Base-by-base conservation (phyloP, 345 rosid species). In the Murraya paniculata region DNA sequence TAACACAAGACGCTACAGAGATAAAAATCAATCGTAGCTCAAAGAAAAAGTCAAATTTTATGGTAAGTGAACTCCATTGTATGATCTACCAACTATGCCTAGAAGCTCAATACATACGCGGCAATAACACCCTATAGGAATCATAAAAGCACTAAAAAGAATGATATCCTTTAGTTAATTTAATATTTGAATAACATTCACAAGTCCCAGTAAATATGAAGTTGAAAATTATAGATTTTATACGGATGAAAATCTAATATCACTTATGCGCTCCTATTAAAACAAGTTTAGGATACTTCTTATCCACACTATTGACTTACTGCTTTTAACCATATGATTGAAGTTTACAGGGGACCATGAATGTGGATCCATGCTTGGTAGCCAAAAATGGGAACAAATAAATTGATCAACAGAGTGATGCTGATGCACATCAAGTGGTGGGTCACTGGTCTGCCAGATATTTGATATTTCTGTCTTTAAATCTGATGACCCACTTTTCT, bases 331-430 rank as follows among this genome's bases (percentile, higher is more conserved):
- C 60, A 64, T 45, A 48, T 62, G 41, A 65, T 19, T 64, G 24
- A 65, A 22, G 50, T 30, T 53, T 38, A 61, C 7, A 9, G 73
- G 71, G 81, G 78, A 74, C 69, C 80, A 78, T 78, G 74, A 76
- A 62, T 21, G 64, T 58, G 73, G 60, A 81, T 84, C 78, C 84
- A 85, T 77, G 88, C 83, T 61, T 71, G 85, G 86, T 82, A 80
- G 67, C 80, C 33, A n/a, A 71, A 85, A 75, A 22, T 76, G 87
- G 85, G 76, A 80, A 77, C 90, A 85, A 27, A 36, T 77, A 64
- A 64, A 73, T 76, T 33, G 76, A 79, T 82, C 73, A 61, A 61
- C 16, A 45, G 5, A 13, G 18, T 45, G 18, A 45, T 45, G 50
- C 57, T 80, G 68, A 67, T 71, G 19, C 74, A 73, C 57, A 55